Conservation (phyloP, 2,329 filamentous ascomycete species). For the Exophiala lecanii-corni region DNA sequence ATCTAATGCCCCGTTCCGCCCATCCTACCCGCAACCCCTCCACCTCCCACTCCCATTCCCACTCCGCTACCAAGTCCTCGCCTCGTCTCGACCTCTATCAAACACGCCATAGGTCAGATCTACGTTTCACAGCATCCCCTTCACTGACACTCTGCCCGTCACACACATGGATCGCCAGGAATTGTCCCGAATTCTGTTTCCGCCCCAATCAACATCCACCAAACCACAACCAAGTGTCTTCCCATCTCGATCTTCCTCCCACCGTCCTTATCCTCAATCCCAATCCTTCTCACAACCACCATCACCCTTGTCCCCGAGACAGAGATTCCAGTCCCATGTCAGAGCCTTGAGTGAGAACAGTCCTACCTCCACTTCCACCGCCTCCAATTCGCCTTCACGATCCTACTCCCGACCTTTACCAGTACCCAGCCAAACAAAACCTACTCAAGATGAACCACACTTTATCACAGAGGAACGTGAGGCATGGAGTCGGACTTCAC, state of each 20-base stretch:
- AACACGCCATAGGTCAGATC: no score
- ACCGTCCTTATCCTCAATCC: neutral
- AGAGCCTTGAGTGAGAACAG: conserved; percentile 13
- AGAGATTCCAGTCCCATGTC: conserved; percentile 21
- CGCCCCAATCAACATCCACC: no score
- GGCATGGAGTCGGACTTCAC: conserved; percentile 18
- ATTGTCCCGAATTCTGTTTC: neutral
- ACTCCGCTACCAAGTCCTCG: no score
- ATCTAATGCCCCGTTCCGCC: no score
- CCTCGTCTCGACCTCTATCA: no score
- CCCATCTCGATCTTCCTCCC: conserved; percentile 7
- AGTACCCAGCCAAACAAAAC: conserved; percentile 4
- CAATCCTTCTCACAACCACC: conserved; percentile 1
- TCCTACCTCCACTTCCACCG: conserved; percentile 2
- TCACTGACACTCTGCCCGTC: neutral
- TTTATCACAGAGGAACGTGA: conserved; percentile 22
- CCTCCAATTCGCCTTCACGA: conserved; percentile 2
- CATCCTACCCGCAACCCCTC: no score
- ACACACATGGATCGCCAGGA: neutral
- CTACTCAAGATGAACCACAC: conserved; percentile 8
- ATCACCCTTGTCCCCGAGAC: conserved; percentile 17
- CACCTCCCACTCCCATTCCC: no score
- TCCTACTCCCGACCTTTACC: conserved; percentile 3
- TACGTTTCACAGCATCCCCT: neutral
- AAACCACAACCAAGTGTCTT: neutral